These are phyloP conservation scores for Phytopythium mirpurense DNA, from an alignment of 352 stramenopile genomes.

Conservation along the genomic window DNA sequence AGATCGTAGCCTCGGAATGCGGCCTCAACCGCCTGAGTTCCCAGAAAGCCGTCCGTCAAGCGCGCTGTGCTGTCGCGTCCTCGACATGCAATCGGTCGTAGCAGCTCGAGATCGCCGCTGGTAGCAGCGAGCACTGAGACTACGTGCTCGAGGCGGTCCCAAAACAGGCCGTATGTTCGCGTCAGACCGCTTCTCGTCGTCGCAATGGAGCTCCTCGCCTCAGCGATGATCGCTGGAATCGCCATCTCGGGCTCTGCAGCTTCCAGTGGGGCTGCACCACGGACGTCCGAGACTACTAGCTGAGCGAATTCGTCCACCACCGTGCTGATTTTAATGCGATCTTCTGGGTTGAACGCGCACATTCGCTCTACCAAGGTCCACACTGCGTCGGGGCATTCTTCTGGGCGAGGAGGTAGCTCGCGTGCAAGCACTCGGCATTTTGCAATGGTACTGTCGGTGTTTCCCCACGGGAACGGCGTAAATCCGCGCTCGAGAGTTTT, in stretches of 20 bases:
- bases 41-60: background rate
- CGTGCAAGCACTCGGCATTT: background rate
- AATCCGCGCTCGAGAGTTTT: background rate
- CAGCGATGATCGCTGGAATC: background rate
- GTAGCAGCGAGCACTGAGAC: background rate
- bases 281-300: background rate
- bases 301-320: background rate
- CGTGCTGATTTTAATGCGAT: background rate
- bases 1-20: background rate
- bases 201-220: background rate
- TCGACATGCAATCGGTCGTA: background rate
- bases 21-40: background rate
- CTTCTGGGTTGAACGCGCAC: background rate
- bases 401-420: background rate
- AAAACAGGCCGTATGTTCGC: background rate
- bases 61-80: background rate
- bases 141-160: background rate
- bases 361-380: background rate
- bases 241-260: background rate
- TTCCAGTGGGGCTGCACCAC: too few species aligned
- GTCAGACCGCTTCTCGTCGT: background rate
- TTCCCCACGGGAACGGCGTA: background rate
- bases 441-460: background rate
- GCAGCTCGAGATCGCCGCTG: background rate
- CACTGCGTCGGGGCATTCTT: background rate